These are phyloP conservation scores for Piper longum DNA, from an alignment of 164 flowering plant genomes.

Conservation along the genomic window DNA sequence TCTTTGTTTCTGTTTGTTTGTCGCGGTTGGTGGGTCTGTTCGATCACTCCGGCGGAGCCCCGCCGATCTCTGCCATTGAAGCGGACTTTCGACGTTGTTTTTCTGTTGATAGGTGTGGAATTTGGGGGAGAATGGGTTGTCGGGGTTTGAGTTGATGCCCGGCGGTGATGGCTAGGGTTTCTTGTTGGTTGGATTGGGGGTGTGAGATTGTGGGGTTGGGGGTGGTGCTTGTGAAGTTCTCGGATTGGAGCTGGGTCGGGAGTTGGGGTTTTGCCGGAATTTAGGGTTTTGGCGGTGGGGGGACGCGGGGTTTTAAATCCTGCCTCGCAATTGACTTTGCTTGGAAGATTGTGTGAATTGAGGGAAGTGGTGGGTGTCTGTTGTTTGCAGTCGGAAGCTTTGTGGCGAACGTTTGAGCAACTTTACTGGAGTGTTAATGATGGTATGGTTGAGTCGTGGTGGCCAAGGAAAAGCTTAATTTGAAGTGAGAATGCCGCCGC, in stretches of 20 bases:
- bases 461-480: conserved; percentile 13
- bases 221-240: conserved; percentile 18
- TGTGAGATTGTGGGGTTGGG: conserved; percentile 9
- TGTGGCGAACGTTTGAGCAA: conserved; percentile 12
- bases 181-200: conserved; percentile 9
- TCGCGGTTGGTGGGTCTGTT: neutral
- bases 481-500: conserved; percentile 57
- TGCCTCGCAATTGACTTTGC: conserved; percentile 19
- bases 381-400: conserved; percentile 18
- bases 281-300: conserved; percentile 26
- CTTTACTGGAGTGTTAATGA: neutral
- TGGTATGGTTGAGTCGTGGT: conserved; percentile 3
- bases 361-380: conserved; percentile 4
- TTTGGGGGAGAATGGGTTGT: conserved; percentile 1
- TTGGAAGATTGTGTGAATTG: conserved; percentile 15
- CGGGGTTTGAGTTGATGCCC: conserved; percentile 4
- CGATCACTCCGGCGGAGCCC: too few species aligned
- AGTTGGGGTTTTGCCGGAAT: too few species aligned
- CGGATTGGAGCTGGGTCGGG: too few species aligned
- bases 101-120: neutral
- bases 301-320: conserved; percentile 23
- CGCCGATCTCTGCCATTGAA: neutral
- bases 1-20: neutral
- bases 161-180: conserved; percentile 25
- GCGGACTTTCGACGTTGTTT: neutral